Evolutionary conservation across 768 basidiomycete species (phyloP), one percentile per base, ranked within the genome.

Genomic region (Candolleomyces efflorescens): DNA sequence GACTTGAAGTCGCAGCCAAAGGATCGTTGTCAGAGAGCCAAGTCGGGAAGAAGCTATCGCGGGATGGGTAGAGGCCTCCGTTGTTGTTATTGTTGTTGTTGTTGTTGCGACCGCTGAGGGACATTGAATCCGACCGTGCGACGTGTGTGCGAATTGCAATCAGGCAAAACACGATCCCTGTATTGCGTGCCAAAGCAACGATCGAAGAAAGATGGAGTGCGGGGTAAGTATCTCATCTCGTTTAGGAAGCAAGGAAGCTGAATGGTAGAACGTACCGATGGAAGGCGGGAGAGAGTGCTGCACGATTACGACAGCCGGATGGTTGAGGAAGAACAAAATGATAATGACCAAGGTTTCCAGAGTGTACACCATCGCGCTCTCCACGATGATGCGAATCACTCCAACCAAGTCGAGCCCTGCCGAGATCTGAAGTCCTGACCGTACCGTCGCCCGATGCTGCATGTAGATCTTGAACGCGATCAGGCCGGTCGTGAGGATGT

Each of bases 311-410:
- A n/a, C 44, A 26, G 50, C 22, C 5, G 58, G 53, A 38, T 54
- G 47, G 18, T 53, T 37, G 20, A 47, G 12, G 27, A 41, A 9
- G 27, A 53, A 38, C 41, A 53, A 18, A 20, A 51, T 47, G 23
- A 60, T 53, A 41, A 46, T 56, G 53, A 53, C 41, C 15, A 46
- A n/a, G 7, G 48, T 57, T 37, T 49, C 49, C 11, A 52, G 27
- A 20, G 59, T 60, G 43, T 60, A 57, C 36, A 57, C 23, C 56
- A 51, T 41, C 23, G 56, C 56, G 38, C 56, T 57, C 56, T 57
- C 56, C 3, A 57, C 48, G n/a, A 57, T 50, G 37, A 57, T 57
- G 20, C 56, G 32, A 2, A 57, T 51, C 10, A 57, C 49, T 13
- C 43, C 41, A 6, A 57, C 37, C 18, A 57, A 37, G 27, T 57